A percentile compares a stretch with the other conserved stretches of the same genome.
These are phyloP conservation scores for Abortiporus biennis DNA, from an alignment of 1,284 basidiomycete species.

Conservation along the genomic window DNA sequence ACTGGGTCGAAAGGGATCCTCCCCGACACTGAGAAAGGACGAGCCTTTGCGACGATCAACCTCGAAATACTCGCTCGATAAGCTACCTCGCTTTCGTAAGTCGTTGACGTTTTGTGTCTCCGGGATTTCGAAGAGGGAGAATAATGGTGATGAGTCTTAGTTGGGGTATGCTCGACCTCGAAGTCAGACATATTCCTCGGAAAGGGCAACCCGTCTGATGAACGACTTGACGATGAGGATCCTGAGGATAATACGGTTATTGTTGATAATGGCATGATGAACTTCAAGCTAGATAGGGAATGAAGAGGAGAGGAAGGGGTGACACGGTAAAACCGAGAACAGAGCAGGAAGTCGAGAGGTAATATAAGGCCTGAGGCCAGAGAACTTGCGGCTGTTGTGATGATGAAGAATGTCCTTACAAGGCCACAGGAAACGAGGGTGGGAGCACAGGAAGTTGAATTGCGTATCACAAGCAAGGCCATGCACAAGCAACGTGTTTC, in stretches of 20 bases:
- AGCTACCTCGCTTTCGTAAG: constrained; percentile 44
- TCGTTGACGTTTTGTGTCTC: constrained; percentile 26
- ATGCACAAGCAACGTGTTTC: constrained; percentile 20
- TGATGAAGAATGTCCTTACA: too few relatives aligned
- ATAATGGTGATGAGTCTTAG: constrained; percentile 16
- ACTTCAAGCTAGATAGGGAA: constrained; percentile 9
- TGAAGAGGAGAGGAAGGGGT: constrained; percentile 3
- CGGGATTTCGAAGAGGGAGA: constrained; percentile 19
- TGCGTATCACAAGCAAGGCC: too few relatives aligned
- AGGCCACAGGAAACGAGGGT: too few relatives aligned
- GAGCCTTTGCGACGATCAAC: constrained; percentile 52
- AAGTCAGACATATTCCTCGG: constrained; percentile 29
- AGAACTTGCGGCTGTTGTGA: too few relatives aligned
- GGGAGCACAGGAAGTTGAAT: too few relatives aligned
- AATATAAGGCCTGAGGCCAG: too few relatives aligned
- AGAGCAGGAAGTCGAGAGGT: constrained; percentile 7
- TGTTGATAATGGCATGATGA: constrained; percentile 16
- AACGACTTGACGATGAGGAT: constrained; percentile 19
- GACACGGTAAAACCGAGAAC: constrained; percentile 1
- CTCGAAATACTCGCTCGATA: constrained; percentile 51
- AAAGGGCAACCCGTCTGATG: constrained; percentile 24
- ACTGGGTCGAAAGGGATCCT: constrained; percentile 66
- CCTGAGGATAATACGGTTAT: constrained; percentile 21
- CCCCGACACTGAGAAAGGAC: constrained; percentile 61
- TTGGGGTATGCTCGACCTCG: constrained; percentile 52